Conservation (phyloP, 345 rosid genomes). For the Excoecaria cochinchinensis region DNA sequence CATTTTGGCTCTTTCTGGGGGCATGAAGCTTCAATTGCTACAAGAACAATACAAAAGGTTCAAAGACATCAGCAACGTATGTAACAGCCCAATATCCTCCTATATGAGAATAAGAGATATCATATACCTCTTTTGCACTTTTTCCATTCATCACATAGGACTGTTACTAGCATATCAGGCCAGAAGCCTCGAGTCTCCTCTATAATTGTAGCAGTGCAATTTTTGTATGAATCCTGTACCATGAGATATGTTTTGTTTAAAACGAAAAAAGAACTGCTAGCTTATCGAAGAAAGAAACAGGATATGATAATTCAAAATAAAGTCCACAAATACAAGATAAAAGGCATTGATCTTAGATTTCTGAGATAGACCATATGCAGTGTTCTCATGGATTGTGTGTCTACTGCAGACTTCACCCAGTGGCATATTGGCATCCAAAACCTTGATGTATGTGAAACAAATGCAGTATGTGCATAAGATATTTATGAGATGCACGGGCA, state of each 20-base stretch:
- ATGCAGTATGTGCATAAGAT: not conserved
- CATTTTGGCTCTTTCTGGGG: constrained; percentile 79
- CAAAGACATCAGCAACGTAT: constrained; percentile 20
- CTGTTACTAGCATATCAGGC: constrained; percentile 73
- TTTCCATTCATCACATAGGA: constrained; percentile 86
- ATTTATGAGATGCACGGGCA: not conserved
- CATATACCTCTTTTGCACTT: constrained; percentile 87
- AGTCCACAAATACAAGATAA: not conserved
- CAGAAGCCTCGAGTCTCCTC: constrained; percentile 75
- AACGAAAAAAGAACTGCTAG: not conserved
- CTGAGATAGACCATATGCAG: not conserved
- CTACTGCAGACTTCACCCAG: not conserved
- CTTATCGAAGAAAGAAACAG: not conserved
- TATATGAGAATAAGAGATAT: constrained; percentile 14
- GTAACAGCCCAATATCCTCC: constrained; percentile 14
- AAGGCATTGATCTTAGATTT: not conserved
- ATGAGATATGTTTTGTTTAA: constrained; percentile 8
- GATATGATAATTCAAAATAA: not conserved
- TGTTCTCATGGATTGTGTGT: not conserved
- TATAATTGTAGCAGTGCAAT: constrained; percentile 45
- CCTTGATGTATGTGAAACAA: not conserved
- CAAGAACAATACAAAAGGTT: constrained; percentile 17
- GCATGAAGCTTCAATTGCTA: constrained; percentile 88
- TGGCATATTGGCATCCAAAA: not conserved
- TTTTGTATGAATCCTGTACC: constrained; percentile 68